Evolutionary conservation across 768 basidiomycete genomes (phyloP), one percentile per base, ranked within the genome.

Genomic region (Tylopilus sp.): DNA sequence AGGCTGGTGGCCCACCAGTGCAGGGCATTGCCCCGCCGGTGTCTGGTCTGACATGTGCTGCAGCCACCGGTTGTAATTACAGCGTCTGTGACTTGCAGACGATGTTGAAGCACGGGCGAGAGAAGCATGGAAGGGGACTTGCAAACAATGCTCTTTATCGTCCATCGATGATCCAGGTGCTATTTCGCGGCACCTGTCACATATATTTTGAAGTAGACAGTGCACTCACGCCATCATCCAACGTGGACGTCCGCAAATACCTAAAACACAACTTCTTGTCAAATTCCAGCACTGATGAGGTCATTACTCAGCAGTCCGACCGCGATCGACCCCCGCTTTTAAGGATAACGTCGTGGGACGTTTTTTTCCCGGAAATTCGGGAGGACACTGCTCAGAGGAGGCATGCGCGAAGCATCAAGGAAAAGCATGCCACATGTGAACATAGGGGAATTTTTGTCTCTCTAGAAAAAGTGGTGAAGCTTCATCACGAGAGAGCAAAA

Each of bases 141-240:
- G 12, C 6, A 30, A 30, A 10, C 28, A 50, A 44, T 3, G n/a
- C 6, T 11, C 3, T 8, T 5, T 14, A 31, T 33, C 36, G 36
- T 12, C 19, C 16, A 2, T 37, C 42, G 3, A 19, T 11, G 1
- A 3, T 54, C 9, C 53, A 49, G 60, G 3, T 49, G 61, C 14
- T 65, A 58, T 53, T 53, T 30, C 26, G 9, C 4, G 13, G 53
- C 3, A 14, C 45, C 10, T 42, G 48, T 6, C 28, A n/a, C 4
- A 6, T 30, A 16, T 54, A 37, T 25, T 54, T 54, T 14, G 48
- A 54, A 21, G 53, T 54, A 6, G 53, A 54, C 10, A 13, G 17
- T 8, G n/a, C 22, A 0, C 36, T 50, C 28, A 49, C 21, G 1
- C 3, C 29, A 9, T 16, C 13, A 1, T 49, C 42, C 0, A 26